Evolutionary conservation across 148 eudicot species (phyloP), one percentile per base, ranked within the genome.

Genomic region (Pouteria glomerata): DNA sequence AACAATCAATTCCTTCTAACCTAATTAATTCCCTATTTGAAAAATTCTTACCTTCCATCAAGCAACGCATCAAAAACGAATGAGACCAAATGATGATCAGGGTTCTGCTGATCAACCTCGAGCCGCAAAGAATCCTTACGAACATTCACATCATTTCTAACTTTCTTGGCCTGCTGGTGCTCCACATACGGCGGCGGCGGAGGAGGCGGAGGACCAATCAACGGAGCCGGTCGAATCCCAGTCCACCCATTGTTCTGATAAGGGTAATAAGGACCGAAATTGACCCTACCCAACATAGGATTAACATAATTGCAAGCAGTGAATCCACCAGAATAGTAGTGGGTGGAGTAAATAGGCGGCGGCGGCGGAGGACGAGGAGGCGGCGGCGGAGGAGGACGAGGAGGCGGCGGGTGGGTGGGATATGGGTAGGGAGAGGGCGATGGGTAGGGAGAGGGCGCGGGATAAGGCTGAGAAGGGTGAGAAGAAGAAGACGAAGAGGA

Each of bases 61-160:
- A 81, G 80, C 23, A 79, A 63, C 15, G 96, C 92, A 73, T 90
- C 96, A 66, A 90, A 86, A 24, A 81, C 83, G 27, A 90, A 90
- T 12, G 89, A 80, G 74, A 90, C 86, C 85, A 90, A 74, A 73
- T 70, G 75, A 30, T 71, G 77, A 77, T 85, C 92, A 24, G 78
- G 83, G 50, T 76, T 67, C 42, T 29, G 18, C 67, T 78, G 80
- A 77, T 90, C 92, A 78, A 77, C 47, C 48, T 73, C 79, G 53
- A 90, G 80, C 82, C 57, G 81, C n/a, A 90, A 66, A 1, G 84
- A 81, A 68, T 88, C 89, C 69, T 86, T 90, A 56, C 81, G 86
- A 50, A 90, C 87, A 82, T 90, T 90, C 33, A 90, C 92, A 77
- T 84, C 90, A 76, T 80, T 90, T 84, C 85, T 88, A 0, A 90